Evolutionary conservation across 441 rosid genomes (phyloP), one percentile per base, ranked within the genome.

Genomic region (Lepidium campestre): DNA sequence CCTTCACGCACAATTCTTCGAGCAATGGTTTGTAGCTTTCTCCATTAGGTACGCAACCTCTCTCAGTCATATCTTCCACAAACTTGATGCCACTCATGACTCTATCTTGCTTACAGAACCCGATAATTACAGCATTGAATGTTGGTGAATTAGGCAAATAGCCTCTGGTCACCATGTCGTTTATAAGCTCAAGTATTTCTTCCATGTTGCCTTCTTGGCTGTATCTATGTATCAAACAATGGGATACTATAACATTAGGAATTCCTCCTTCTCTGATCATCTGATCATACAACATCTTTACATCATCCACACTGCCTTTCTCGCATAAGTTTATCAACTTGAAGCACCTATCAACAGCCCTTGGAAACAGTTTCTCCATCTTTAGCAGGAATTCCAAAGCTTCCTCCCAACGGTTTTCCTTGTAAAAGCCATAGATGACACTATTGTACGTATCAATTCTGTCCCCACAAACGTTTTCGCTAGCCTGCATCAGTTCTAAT

Each of bases 401-500:
- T 74, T 90, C 87, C 44, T 81, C 79, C 78, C 70, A 70, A 58
- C 68, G 73, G 31, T 79, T 80, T 58, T 82, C 80, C 66, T 62
- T 81, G 74, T 88, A 90, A 31, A 83, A 80, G 22, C 96, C 97
- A 64, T 86, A 88, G 25, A 90, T 55, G 32, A 87, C 78, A 59
- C 86, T 83, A 40, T 88, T 85, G 61, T 93, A 90, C 9, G 92
- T 92, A 71, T 81, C 82, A 47, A 88, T 72, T 15, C 57, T 67
- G 6, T 69, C 82, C 10, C 67, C 39, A 7, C 66, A 72, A 68
- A 81, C 73, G 2, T 31, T 75, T 67, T 76, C 86, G n/a, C 62
- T 75, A 60, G 83, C 93, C 68, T 90, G 86, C 97, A 93, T 86
- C 36, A 82, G 74, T 61, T 85, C 92, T 65, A 93, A 79, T 62